phyloP scores from a whole-genome alignment of 1,284 basidiomycete genomes.

The Moesziomyces antarcticus region DNA sequence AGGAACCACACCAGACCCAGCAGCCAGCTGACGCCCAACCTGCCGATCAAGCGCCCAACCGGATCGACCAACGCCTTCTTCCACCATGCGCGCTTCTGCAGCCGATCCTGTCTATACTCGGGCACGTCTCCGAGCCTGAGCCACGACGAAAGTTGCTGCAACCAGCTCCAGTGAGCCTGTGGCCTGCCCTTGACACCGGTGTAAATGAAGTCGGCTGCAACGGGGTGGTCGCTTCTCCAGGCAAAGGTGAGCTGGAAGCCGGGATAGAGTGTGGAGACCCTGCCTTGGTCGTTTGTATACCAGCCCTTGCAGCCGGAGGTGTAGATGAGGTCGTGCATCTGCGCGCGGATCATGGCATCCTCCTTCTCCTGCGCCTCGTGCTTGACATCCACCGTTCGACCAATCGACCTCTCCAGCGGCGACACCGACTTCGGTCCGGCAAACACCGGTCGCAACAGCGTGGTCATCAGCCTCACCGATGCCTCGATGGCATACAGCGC shows the following conservation, averaged over 20 bases:
- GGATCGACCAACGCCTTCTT: conserved; percentile 5
- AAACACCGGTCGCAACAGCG: conserved; percentile 26
- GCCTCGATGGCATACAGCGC: conserved; percentile 39
- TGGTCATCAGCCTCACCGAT: conserved; percentile 25
- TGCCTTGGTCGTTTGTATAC: conserved; percentile 36
- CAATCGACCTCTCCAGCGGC: conserved; percentile 7
- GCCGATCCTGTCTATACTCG: conserved; percentile 16
- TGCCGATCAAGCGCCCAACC: neutral
- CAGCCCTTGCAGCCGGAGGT: conserved; percentile 39
- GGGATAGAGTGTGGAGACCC: conserved; percentile 31
- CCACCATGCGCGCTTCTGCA: conserved; percentile 3
- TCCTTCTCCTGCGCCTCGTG: conserved; percentile 39
- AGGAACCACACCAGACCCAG: conserved; percentile 12
- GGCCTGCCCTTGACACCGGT: conserved; percentile 5
- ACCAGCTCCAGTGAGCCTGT: conserved; percentile 15
- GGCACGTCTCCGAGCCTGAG: conserved; percentile 27
- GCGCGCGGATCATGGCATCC: conserved; percentile 22
- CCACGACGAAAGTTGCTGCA: conserved; percentile 20
- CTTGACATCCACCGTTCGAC: conserved; percentile 26
- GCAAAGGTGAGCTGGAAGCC: conserved; percentile 33
- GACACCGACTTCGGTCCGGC: neutral
- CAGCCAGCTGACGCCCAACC: conserved; percentile 4
- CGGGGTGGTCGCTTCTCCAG: conserved; percentile 28
- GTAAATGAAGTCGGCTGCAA: conserved; percentile 24
- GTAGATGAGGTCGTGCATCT: conserved; percentile 44